Percentiles rank a stretch among this genome's conserved stretches.
phyloP scores from a whole-genome alignment of 805 yeast species.

The Naumovozyma dairenensis region DNA sequence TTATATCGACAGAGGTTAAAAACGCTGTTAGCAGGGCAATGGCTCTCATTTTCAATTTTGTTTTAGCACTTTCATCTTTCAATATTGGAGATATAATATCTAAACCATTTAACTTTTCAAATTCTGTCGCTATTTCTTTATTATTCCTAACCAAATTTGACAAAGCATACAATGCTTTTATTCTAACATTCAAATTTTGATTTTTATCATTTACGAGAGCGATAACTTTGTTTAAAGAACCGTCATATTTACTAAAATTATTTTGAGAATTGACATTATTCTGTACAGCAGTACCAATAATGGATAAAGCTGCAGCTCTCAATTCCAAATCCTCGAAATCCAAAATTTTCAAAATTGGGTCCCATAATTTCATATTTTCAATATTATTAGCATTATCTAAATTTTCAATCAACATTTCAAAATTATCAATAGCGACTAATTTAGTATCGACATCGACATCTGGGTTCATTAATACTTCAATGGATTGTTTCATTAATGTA shows the following conservation, averaged over 20 bases:
- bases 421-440: constrained; percentile 73
- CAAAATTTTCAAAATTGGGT: constrained; percentile 47
- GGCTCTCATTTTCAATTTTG: constrained; percentile 42
- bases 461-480: constrained; percentile 46
- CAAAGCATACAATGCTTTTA: constrained; percentile 71
- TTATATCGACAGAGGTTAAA: constrained; percentile 41
- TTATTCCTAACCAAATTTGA: constrained; percentile 67
- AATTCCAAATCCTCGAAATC: constrained; percentile 36
- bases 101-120: constrained; percentile 58
- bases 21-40: constrained; percentile 52
- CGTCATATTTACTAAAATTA: constrained; percentile 44
- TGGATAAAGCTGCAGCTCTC: constrained; percentile 53
- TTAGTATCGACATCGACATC: constrained; percentile 55
- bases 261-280: constrained; percentile 73
- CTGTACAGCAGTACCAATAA: constrained; percentile 86
- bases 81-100: constrained; percentile 32
- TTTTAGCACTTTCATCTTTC: constrained; percentile 13
- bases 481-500: constrained; percentile 71
- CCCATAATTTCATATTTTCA: constrained; percentile 78
- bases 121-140: constrained; percentile 42
- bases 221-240: constrained; percentile 40
- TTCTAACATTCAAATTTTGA: constrained; percentile 31
- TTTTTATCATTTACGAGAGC: constrained; percentile 28
- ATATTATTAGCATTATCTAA: constrained; percentile 91
- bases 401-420: constrained; percentile 89